Conservation (phyloP, 2,329 filamentous ascomycete genomes). For the Hymenoscyphus linearis region DNA sequence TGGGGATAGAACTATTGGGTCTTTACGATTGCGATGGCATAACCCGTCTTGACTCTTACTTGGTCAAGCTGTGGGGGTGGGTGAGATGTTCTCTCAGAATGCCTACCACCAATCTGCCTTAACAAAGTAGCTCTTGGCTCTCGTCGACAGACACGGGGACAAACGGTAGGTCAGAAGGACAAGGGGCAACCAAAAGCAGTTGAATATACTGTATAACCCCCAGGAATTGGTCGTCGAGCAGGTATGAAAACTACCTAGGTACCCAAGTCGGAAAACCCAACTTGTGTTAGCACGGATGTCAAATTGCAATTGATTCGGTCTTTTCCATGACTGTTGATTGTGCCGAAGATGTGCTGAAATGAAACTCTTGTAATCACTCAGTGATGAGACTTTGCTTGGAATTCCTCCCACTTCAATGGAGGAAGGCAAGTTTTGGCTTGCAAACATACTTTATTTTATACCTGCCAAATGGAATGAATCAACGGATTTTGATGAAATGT, state of each 20-base stretch:
- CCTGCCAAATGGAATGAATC: neutral
- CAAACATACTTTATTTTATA: constrained; percentile 1
- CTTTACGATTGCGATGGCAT: neutral
- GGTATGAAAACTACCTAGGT: too few relatives aligned
- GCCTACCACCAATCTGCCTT: neutral
- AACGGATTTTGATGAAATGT: neutral
- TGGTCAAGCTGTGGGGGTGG: neutral
- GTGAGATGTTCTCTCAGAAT: neutral
- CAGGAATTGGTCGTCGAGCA: neutral
- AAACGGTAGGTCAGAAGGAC: neutral
- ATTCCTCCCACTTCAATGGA: constrained; percentile 2
- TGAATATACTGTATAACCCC: neutral
- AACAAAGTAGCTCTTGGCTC: neutral
- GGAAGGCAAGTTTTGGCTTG: constrained; percentile 1
- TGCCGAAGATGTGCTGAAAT: constrained; percentile 10
- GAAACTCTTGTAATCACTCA: constrained; percentile 3
- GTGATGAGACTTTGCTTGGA: constrained; percentile 6
- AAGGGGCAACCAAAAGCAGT: neutral
- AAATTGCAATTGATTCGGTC: constrained; percentile 12
- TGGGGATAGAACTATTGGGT: too few relatives aligned
- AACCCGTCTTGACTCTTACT: neutral
- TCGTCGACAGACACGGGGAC: neutral
- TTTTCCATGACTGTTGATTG: constrained; percentile 12
- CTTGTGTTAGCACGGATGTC: constrained; percentile 8
- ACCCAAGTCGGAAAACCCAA: neutral